Conservation (phyloP, 129 eudicot species). For the sunflower (Helianthus annuus) region DNA sequence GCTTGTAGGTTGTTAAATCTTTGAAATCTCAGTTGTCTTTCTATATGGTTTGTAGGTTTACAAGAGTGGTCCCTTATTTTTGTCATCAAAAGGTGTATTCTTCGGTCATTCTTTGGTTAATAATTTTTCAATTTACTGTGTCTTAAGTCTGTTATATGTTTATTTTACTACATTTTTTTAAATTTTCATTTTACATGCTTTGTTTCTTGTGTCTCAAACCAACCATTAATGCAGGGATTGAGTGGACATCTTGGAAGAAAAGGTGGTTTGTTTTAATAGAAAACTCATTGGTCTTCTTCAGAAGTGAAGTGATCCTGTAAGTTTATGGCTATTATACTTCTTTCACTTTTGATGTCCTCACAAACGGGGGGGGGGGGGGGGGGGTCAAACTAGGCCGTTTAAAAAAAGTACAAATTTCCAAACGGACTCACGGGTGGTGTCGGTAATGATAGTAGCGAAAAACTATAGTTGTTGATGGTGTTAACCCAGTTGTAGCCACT, state of each 20-base stretch:
- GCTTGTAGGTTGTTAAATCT: not conserved
- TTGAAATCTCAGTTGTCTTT: not conserved
- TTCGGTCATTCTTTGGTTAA: conserved; percentile 10
- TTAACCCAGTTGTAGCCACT: too few relatives aligned
- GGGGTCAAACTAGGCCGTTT: too few relatives aligned
- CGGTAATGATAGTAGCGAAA: too few relatives aligned
- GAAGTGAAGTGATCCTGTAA: conserved; percentile 94
- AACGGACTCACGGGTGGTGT: too few relatives aligned
- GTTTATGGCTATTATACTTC: conserved; percentile 16
- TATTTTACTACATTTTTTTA: not conserved
- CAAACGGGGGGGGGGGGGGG: too few relatives aligned
- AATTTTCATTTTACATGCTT: not conserved
- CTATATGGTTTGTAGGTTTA: conserved; percentile 62
- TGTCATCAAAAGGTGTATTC: conserved; percentile 82
- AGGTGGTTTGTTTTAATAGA: conserved; percentile 89
- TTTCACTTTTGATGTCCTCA: not conserved
- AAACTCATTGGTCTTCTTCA: conserved; percentile 84
- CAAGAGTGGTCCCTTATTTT: conserved; percentile 81
- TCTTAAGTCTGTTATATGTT: not conserved
- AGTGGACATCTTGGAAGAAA: conserved; percentile 99
- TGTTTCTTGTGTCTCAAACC: not conserved
- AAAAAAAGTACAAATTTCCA: too few relatives aligned
- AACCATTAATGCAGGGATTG: conserved; percentile 60
- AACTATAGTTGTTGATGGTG: too few relatives aligned
- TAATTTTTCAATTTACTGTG: not conserved